Evolutionary conservation across 305 asterid species (phyloP), one percentile per base, ranked within the genome.

Genomic region (Galium porrigens): DNA sequence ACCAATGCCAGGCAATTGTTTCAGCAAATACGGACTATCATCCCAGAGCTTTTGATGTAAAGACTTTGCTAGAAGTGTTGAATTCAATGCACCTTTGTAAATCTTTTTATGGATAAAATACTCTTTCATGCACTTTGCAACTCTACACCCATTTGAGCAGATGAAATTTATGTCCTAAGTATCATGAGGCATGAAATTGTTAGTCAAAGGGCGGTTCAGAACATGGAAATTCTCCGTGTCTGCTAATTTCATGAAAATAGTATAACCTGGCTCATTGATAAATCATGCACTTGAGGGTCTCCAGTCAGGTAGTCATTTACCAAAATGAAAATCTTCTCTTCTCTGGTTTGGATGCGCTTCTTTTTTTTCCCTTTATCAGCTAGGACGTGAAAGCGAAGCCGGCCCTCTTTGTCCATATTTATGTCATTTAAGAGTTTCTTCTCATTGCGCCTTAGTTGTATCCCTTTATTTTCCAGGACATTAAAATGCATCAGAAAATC

Each of bases 81-180:
- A 80, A 84, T 78, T 85, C 70, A 82, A 68, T 75, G 95, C 83
- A 75, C 96, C 99, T 72, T 79, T 84, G 59, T 92, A 89, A 81
- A 83, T 78, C 72, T 86, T 92, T 79, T 80, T 81, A 85, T 79
- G 85, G 68, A 82, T 64, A 74, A 87, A 89, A 74, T 87, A 92
- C 81, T 92, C 99, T 78, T 87, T 92, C 95, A 85, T 87, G 84
- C 99, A 92, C 87, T 83, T 92, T 51, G 96, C 94, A 64, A 92
- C 80, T 85, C 97, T 82, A 68, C 89, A 82, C 65, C 97, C 99
- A 73, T 92, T 92, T 70, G 95, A 70, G 85, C 97, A 87, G 67
- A 87, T 78, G 53, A 96, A 84, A 68, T 81, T 87, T 79, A 72
- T 74, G 74, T 92, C 99, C 99, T 92, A 63, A 6, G 46, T 57